Base-by-base conservation (phyloP, 805 yeast species). In the Metschnikowia cubensis region DNA sequence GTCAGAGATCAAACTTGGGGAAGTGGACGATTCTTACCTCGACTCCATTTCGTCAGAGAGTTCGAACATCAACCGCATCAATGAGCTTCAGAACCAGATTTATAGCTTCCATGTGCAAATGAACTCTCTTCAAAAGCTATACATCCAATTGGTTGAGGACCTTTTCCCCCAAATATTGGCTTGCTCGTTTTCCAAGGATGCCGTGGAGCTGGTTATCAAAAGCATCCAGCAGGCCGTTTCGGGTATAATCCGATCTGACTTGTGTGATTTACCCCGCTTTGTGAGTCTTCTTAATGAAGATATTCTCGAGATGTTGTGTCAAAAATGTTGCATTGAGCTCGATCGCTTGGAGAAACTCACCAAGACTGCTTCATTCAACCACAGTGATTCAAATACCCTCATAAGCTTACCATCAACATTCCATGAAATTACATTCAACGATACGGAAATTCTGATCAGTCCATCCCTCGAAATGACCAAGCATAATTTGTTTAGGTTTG, bases 401-500 rank as follows among this genome's bases (percentile, higher is more conserved):
- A 32, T 20, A 10, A 8, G 41, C 14, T 18, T 25, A n/a, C 51
- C 15, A 10, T 34, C 20, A 83, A 76, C 55, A 60, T 58, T 2
- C n/a, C 48, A 45, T 22, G 40, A 36, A 7, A 60, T 82, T 3
- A 35, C 63, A 0, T 64, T 75, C 21, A 68, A 67, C 34, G 70
- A 75, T 42, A 69, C 68, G 32, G 50, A 62, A 0, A 65, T 82
- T 29, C 46, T 50, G 3, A 56, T 79, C 3, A 25, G 51, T 0
- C 85, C 86, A 0, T 59, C 74, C 0, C 53, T 81, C 0, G 73
- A 68, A 33, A 18, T 39, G 0, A 58, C 79, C 0, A 77, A 77
- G 46, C 53, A 56, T 17, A 2, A 43, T 1, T 67, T 69, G 51
- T 56, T 71, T 13, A 52, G 53, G 2, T 35, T 35, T 11, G 43